phyloP scores from a whole-genome alignment of 352 stramenopile species.

The Pythium rhizo-oryzae region DNA sequence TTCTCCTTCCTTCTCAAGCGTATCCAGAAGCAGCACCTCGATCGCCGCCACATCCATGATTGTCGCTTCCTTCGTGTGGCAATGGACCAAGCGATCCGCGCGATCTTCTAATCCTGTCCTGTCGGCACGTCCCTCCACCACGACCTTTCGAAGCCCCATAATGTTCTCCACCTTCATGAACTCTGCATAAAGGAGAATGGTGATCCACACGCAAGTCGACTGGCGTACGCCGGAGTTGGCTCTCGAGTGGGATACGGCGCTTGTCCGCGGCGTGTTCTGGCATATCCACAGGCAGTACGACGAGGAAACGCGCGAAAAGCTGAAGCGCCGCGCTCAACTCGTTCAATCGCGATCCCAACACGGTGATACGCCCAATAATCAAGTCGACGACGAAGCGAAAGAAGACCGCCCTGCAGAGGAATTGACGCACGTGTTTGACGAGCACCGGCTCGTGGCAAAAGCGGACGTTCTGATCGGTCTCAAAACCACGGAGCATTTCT shows the following conservation, averaged over 20 bases:
- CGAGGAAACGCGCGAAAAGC: slow-evolving; percentile 3
- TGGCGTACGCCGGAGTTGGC: slow-evolving; percentile 51
- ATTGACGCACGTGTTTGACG: slow-evolving; percentile 19
- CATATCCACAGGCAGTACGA: slow-evolving; percentile 37
- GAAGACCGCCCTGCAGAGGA: not conserved
- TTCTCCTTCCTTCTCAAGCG: slow-evolving; percentile 67
- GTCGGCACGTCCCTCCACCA: not conserved
- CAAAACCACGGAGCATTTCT: slow-evolving; percentile 40
- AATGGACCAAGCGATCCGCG: not conserved
- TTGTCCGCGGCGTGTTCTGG: slow-evolving; percentile 61
- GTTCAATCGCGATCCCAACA: too few relatives aligned
- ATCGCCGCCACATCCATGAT: slow-evolving; percentile 32
- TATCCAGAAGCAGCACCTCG: slow-evolving; percentile 63
- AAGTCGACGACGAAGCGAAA: slow-evolving; percentile 4
- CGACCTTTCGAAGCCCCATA: slow-evolving; percentile 18
- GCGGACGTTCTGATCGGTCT: slow-evolving; percentile 54
- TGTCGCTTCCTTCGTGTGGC: not conserved
- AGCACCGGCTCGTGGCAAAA: slow-evolving; percentile 56
- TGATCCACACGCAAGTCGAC: slow-evolving; percentile 47
- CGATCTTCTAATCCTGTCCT: slow-evolving; percentile 3
- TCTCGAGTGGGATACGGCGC: slow-evolving; percentile 48
- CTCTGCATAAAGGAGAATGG: slow-evolving; percentile 21
- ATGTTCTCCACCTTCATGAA: not conserved
- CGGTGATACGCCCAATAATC: slow-evolving; percentile 10
- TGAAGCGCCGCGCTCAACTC: not conserved